Evolutionary conservation across 23 red algal genomes (phyloP).

Genomic region (Gracilaria gracilis): DNA sequence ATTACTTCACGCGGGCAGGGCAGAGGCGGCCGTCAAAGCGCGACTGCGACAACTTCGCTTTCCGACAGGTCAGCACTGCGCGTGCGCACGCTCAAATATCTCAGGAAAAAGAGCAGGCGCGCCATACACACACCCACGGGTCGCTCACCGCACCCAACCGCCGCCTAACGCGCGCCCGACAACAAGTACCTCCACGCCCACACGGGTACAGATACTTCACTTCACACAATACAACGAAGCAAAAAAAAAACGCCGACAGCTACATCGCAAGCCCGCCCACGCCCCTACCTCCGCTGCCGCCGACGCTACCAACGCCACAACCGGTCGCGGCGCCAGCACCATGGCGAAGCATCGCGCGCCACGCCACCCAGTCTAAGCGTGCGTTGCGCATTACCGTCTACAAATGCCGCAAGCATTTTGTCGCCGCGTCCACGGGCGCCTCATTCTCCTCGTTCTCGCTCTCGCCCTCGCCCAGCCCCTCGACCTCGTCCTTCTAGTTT

Average conservation of each 20-base stretch:
- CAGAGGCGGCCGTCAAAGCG: neutral
- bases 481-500: no score
- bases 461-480: no score
- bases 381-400: constrained; percentile 3
- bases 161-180: neutral
- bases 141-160: neutral
- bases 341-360: neutral
- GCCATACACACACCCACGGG: neutral
- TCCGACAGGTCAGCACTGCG: neutral
- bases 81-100: no score
- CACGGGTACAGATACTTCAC: neutral
- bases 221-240: no score
- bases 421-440: no score
- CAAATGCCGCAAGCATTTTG: neutral
- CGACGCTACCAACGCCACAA: no score
- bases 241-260: neutral
- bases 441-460: no score
- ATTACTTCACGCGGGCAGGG: neutral
- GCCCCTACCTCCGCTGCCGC: neutral
- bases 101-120: no score
- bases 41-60: no score
- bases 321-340: constrained; percentile 26
- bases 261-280: neutral
- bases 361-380: constrained; percentile 28
- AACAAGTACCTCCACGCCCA: neutral